Conservation (phyloP, 306 rosid species). For the Ormosia semicastrata region DNA sequence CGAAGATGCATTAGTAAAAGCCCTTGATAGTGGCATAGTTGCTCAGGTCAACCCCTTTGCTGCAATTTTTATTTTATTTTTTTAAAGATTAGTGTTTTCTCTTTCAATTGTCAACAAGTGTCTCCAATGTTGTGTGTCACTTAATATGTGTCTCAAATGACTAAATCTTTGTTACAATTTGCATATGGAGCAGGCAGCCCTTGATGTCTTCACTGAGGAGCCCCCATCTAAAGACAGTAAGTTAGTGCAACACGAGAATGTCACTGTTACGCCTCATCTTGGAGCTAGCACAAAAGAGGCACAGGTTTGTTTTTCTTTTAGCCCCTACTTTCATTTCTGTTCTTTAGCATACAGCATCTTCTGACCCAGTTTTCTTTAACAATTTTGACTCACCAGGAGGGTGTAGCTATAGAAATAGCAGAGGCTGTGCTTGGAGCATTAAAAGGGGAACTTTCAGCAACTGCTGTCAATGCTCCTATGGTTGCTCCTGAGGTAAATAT, state of each 20-base stretch:
- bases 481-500: slow-evolving; percentile 78
- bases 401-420: slow-evolving; percentile 95
- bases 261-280: slow-evolving; percentile 84
- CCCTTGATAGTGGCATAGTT: slow-evolving; percentile 78
- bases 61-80: neutral
- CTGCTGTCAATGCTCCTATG: slow-evolving; percentile 99
- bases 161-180: neutral
- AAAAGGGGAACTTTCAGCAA: slow-evolving; percentile 90
- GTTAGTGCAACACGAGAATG: slow-evolving; percentile 79
- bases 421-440: slow-evolving; percentile 95
- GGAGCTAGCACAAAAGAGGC: slow-evolving; percentile 99
- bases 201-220: slow-evolving; percentile 85
- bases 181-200: slow-evolving; percentile 66
- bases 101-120: neutral
- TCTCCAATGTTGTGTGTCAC: neutral
- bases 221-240: slow-evolving; percentile 82
- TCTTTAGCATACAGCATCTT: neutral
- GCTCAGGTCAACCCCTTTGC: slow-evolving; percentile 61
- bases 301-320: slow-evolving; percentile 47
- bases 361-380: neutral
- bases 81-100: neutral
- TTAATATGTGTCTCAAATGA: neutral
- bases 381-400: slow-evolving; percentile 56
- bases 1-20: slow-evolving; percentile 78
- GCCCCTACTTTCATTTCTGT: neutral